Percentiles rank a stretch among this genome's conserved stretches.
Evolutionary conservation across 805 yeast species (phyloP).

Genomic region (Trichomonascus vanleenenianus): DNA sequence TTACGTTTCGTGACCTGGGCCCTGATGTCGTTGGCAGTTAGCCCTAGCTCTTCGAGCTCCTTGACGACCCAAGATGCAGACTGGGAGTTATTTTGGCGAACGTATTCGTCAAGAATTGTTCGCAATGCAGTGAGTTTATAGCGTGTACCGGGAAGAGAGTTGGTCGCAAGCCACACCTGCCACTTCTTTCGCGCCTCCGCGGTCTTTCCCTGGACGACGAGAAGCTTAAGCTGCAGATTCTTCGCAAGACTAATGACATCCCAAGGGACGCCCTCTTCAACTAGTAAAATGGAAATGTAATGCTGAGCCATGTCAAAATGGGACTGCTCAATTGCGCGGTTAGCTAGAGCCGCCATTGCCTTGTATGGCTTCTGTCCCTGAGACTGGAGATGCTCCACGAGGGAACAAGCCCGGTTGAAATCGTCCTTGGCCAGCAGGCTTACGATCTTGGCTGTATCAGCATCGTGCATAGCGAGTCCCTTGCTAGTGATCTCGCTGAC

Average conservation of each 20-base stretch:
- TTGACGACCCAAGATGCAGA: background rate
- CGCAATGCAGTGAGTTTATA: background rate
- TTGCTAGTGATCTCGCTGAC: conserved; percentile 13
- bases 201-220: conserved; percentile 2
- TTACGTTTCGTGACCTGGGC: conserved; percentile 14
- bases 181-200: conserved; percentile 11
- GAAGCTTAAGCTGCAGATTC: conserved; percentile 7
- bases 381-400: conserved; percentile 4
- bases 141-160: background rate
- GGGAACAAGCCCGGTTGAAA: conserved; percentile 6
- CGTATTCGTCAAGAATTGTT: background rate
- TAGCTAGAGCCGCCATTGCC: conserved; percentile 18
- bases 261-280: background rate
- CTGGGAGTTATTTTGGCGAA: background rate
- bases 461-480: conserved; percentile 1
- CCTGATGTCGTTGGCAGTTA: no score
- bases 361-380: background rate
- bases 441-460: conserved; percentile 12
- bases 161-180: conserved; percentile 10
- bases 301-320: conserved; percentile 9
- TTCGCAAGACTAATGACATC: conserved; percentile 1
- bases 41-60: background rate
- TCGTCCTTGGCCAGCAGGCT: conserved; percentile 7
- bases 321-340: conserved; percentile 18
- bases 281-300: conserved; percentile 3